These are phyloP conservation scores for Rhodotorula sp. DNA, from an alignment of 1,284 basidiomycete genomes.

Conservation along the genomic window DNA sequence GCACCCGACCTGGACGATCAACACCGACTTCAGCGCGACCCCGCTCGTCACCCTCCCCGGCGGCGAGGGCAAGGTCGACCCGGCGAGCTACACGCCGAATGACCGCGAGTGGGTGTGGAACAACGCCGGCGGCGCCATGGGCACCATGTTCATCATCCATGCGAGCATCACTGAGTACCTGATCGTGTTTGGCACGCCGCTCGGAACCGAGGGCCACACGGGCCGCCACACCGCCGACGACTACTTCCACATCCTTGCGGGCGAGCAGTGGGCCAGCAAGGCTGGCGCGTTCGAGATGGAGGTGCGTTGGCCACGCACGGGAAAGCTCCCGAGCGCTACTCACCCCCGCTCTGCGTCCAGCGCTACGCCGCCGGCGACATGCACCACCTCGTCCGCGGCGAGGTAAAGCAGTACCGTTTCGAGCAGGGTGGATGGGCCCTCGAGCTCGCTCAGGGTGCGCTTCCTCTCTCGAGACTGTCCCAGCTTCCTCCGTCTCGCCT, in stretches of 20 bases:
- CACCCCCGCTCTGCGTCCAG: constrained; percentile 35
- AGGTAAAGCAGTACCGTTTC: constrained; percentile 96
- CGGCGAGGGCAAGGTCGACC: constrained; percentile 16
- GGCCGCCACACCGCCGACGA: constrained; percentile 95
- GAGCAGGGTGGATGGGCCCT: constrained; percentile 91
- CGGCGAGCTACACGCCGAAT: constrained; percentile 46
- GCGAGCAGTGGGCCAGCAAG: constrained; percentile 87
- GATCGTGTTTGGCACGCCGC: constrained; percentile 88
- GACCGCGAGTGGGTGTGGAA: constrained; percentile 87
- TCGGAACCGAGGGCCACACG: constrained; percentile 94
- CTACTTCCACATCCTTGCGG: constrained; percentile 93
- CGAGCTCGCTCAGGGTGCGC: constrained; percentile 85
- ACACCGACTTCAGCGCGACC: constrained; percentile 57
- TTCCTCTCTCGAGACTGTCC: no score
- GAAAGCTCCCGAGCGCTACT: background rate
- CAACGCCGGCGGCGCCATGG: constrained; percentile 99
- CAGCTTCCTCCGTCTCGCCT: no score
- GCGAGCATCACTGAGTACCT: constrained; percentile 69
- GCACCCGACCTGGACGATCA: constrained; percentile 59
- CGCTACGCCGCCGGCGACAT: constrained; percentile 79
- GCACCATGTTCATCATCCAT: constrained; percentile 90
- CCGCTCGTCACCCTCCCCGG: constrained; percentile 22
- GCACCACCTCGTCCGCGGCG: constrained; percentile 77
- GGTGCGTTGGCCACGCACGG: constrained; percentile 47
- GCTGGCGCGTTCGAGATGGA: constrained; percentile 82